phyloP scores from a whole-genome alignment of 441 rosid species.

The Jatropha multifida region DNA sequence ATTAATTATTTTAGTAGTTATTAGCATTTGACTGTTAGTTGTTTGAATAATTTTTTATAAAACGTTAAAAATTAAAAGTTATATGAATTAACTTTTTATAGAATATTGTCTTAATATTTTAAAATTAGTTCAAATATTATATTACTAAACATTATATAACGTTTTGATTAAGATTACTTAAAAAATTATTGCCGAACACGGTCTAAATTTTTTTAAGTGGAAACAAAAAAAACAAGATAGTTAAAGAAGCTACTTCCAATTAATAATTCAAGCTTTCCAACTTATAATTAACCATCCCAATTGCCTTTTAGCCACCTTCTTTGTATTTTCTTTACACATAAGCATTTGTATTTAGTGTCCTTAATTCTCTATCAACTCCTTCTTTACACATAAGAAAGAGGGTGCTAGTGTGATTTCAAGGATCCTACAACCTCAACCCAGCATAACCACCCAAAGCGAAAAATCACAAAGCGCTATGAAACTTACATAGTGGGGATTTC shows the following conservation, averaged over 20 bases:
- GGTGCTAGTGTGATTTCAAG: background rate
- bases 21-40: too few species aligned
- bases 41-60: too few species aligned
- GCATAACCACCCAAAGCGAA: background rate
- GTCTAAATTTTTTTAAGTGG: background rate
- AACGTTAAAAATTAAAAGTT: too few species aligned
- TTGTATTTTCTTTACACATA: conserved; percentile 18
- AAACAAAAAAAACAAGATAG: background rate
- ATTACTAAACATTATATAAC: too few species aligned
- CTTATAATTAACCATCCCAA: background rate
- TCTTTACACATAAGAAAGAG: conserved; percentile 23
- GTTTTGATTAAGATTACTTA: too few species aligned
- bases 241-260: background rate
- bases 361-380: conserved; percentile 1
- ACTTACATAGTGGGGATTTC: background rate
- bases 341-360: conserved; percentile 7
- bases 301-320: background rate
- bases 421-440: conserved; percentile 16
- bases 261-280: conserved; percentile 2
- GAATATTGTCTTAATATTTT: too few species aligned
- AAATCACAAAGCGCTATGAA: conserved; percentile 1
- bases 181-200: too few species aligned
- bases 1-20: too few species aligned
- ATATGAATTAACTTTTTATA: too few species aligned
- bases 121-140: too few species aligned